These are phyloP conservation scores for Fagopyrum homotropicum DNA, from an alignment of 148 eudicot genomes.

Conservation along the genomic window DNA sequence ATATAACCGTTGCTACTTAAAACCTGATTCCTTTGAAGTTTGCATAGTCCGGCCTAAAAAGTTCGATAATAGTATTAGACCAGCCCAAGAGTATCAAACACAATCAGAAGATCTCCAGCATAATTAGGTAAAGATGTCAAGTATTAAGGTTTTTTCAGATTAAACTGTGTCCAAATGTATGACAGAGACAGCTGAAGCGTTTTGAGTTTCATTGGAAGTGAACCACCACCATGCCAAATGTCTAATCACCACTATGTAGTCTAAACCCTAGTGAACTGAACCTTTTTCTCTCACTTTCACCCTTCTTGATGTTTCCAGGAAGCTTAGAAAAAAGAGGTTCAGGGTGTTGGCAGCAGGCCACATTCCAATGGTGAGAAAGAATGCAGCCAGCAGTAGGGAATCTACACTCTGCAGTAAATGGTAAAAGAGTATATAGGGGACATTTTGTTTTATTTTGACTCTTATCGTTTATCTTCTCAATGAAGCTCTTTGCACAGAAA, in stretches of 20 bases:
- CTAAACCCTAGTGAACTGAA: background rate
- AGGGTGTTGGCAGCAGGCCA: background rate
- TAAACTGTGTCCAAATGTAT: background rate
- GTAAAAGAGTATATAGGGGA: conserved; percentile 2
- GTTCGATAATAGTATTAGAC: no score
- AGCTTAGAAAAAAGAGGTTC: background rate
- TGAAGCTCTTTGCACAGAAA: background rate
- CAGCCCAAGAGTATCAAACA: no score
- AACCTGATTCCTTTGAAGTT: no score
- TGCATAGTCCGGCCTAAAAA: no score
- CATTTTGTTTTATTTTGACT: background rate
- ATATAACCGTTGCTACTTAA: no score
- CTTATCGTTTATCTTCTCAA: background rate
- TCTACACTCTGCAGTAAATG: background rate
- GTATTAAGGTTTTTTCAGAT: no score
- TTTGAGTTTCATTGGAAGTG: background rate
- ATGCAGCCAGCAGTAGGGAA: background rate
- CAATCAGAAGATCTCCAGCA: no score
- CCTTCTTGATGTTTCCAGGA: background rate
- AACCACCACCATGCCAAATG: background rate
- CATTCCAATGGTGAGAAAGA: background rate
- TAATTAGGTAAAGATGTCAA: no score
- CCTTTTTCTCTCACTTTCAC: background rate
- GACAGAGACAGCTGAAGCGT: background rate
- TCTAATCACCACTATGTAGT: background rate